These are phyloP conservation scores for Metschnikowia santaceciliae DNA, from an alignment of 805 yeast species.

Conservation along the genomic window DNA sequence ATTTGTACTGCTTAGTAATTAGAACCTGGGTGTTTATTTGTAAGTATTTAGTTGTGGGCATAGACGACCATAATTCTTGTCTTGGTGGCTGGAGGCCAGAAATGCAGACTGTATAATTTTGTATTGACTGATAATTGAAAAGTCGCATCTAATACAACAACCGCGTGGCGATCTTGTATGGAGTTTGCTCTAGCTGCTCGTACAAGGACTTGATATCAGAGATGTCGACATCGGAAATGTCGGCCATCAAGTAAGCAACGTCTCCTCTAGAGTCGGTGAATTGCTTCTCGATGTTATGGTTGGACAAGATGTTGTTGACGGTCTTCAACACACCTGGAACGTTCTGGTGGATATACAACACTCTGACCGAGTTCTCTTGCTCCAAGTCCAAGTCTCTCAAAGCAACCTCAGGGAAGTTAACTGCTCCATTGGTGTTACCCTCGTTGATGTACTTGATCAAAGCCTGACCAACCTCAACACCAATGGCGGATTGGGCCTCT, in stretches of 20 bases:
- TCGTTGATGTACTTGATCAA: constrained; percentile 90
- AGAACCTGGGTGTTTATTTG: not conserved
- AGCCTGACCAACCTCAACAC: constrained; percentile 87
- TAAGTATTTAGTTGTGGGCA: not conserved
- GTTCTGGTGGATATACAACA: constrained; percentile 92
- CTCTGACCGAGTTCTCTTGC: constrained; percentile 86
- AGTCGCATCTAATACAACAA: constrained; percentile 60
- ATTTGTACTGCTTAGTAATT: too few species aligned
- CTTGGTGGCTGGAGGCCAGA: not conserved
- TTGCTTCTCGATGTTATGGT: constrained; percentile 96
- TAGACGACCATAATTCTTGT: not conserved
- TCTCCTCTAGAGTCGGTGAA: constrained; percentile 96
- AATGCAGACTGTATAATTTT: not conserved
- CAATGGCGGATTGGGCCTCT: constrained; percentile 97
- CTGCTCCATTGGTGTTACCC: constrained; percentile 93
- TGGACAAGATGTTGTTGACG: constrained; percentile 91
- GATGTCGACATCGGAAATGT: constrained; percentile 78
- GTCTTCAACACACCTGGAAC: constrained; percentile 98
- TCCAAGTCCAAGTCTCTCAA: constrained; percentile 84
- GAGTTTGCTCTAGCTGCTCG: constrained; percentile 82
- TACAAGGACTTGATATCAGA: constrained; percentile 81
- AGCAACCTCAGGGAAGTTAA: constrained; percentile 97
- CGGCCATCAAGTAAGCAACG: constrained; percentile 97
- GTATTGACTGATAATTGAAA: not conserved
- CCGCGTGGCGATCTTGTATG: constrained; percentile 87